Conservation (phyloP, 139 green algal genomes). For the Gonium pectorale region DNA sequence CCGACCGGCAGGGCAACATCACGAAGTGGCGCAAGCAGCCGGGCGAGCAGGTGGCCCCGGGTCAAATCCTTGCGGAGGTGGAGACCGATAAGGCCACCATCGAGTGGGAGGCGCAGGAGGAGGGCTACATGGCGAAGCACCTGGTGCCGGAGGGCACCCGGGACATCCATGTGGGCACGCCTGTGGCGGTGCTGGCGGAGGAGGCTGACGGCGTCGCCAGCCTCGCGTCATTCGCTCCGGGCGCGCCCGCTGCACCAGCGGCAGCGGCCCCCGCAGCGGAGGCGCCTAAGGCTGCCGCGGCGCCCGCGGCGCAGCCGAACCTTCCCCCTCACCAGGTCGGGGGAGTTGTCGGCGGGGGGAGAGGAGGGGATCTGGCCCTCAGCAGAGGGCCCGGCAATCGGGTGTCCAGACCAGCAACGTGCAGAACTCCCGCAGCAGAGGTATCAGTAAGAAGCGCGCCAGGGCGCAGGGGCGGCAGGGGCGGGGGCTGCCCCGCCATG, state of each 20-base stretch:
- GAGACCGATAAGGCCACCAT: conserved; percentile 97
- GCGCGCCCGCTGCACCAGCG: conserved; percentile 13
- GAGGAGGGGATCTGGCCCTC: too few relatives aligned
- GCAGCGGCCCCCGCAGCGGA: not conserved
- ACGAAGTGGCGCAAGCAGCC: conserved; percentile 85
- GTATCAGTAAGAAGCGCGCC: too few relatives aligned
- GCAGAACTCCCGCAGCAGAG: too few relatives aligned
- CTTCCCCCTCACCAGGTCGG: conserved; percentile 19
- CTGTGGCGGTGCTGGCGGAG: conserved; percentile 84
- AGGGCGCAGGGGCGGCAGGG: too few relatives aligned
- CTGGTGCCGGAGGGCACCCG: conserved; percentile 62
- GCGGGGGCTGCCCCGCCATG: too few relatives aligned
- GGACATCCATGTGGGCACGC: conserved; percentile 71
- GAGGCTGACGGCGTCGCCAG: conserved; percentile 82
- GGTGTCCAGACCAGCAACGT: too few relatives aligned
- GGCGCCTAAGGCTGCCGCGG: not conserved
- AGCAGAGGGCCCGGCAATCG: too few relatives aligned
- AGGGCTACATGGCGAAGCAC: conserved; percentile 79
- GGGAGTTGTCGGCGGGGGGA: too few relatives aligned
- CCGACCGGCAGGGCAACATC: conserved; percentile 84
- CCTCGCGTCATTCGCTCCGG: conserved; percentile 51
- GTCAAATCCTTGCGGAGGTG: conserved; percentile 84
- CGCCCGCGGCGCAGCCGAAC: not conserved
- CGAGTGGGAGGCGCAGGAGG: conserved; percentile 80
- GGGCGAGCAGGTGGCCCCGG: conserved; percentile 62